These are phyloP conservation scores for Yarrowia sp. DNA, from an alignment of 805 yeast species.

Conservation along the genomic window DNA sequence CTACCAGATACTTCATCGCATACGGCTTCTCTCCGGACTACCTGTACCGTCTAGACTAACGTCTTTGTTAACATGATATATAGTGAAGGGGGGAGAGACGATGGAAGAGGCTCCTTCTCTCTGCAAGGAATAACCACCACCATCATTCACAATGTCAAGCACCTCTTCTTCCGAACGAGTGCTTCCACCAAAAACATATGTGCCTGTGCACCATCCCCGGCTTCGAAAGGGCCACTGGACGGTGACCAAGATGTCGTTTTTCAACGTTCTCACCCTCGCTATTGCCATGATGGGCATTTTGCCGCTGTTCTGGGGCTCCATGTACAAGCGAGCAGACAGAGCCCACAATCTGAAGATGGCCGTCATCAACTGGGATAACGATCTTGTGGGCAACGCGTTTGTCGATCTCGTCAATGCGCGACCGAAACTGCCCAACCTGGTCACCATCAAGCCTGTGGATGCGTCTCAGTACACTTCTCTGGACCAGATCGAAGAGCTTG, in stretches of 20 bases:
- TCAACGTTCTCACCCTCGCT: constrained; percentile 32
- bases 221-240: constrained; percentile 20
- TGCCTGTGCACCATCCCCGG: constrained; percentile 10
- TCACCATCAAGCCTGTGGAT: constrained; percentile 47
- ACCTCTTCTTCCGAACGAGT: constrained; percentile 3
- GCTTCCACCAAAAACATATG: constrained; percentile 17
- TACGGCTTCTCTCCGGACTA: constrained; percentile 8
- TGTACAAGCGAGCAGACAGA: constrained; percentile 50
- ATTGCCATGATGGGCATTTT: constrained; percentile 49
- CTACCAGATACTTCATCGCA: background rate
- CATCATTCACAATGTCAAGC: constrained; percentile 5
- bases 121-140: background rate
- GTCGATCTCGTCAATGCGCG: constrained; percentile 6
- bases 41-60: background rate
- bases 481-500: constrained; percentile 54
- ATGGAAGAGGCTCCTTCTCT: background rate
- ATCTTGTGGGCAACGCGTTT: constrained; percentile 39
- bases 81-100: background rate
- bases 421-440: constrained; percentile 45
- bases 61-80: constrained; percentile 17
- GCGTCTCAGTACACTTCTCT: constrained; percentile 45
- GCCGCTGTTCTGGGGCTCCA: constrained; percentile 60
- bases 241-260: constrained; percentile 15
- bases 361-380: constrained; percentile 53
- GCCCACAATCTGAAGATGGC: constrained; percentile 52